Conservation (phyloP, 1,284 basidiomycete genomes). For the Pseudozyma pruni region DNA sequence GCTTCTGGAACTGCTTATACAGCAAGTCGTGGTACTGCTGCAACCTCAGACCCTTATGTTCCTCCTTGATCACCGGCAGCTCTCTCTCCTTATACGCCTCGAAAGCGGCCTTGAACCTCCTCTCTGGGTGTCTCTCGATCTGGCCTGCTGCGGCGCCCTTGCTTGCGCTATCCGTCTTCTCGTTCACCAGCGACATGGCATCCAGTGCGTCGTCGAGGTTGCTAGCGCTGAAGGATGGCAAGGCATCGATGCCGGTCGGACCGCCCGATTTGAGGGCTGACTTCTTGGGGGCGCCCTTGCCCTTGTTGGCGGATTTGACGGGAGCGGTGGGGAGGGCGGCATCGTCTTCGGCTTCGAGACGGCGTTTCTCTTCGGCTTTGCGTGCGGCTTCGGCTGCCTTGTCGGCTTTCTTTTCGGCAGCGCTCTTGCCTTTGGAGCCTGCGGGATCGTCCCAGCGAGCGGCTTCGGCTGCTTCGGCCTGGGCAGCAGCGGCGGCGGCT, state of each 20-base stretch:
- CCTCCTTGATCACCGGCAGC: slow-evolving; percentile 79
- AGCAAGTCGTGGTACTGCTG: slow-evolving; percentile 78
- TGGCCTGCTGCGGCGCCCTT: slow-evolving; percentile 74
- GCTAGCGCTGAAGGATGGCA: slow-evolving; percentile 76
- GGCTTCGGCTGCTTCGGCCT: slow-evolving; percentile 77
- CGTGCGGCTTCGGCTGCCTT: slow-evolving; percentile 69
- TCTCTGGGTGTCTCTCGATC: slow-evolving; percentile 93
- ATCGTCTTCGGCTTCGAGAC: slow-evolving; percentile 82
- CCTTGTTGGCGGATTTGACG: slow-evolving; percentile 73
- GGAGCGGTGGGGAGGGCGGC: slow-evolving; percentile 74
- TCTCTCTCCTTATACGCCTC: slow-evolving; percentile 91
- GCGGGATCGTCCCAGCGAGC: slow-evolving; percentile 77
- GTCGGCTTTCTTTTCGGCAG: slow-evolving; percentile 80
- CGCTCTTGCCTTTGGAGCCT: slow-evolving; percentile 74
- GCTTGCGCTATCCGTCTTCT: slow-evolving; percentile 90
- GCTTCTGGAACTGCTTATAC: slow-evolving; percentile 73
- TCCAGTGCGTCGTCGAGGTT: slow-evolving; percentile 93
- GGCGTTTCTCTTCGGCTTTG: slow-evolving; percentile 71
- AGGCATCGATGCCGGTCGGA: slow-evolving; percentile 49
- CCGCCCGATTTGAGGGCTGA: slow-evolving; percentile 37
- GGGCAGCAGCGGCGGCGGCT: slow-evolving; percentile 73
- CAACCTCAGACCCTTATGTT: slow-evolving; percentile 84
- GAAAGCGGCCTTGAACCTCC: slow-evolving; percentile 78
- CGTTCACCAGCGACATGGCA: slow-evolving; percentile 85
- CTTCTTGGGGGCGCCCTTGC: slow-evolving; percentile 63